Conservation (phyloP, 2,329 filamentous ascomycete species). For the Rachicladosporium sp. region DNA sequence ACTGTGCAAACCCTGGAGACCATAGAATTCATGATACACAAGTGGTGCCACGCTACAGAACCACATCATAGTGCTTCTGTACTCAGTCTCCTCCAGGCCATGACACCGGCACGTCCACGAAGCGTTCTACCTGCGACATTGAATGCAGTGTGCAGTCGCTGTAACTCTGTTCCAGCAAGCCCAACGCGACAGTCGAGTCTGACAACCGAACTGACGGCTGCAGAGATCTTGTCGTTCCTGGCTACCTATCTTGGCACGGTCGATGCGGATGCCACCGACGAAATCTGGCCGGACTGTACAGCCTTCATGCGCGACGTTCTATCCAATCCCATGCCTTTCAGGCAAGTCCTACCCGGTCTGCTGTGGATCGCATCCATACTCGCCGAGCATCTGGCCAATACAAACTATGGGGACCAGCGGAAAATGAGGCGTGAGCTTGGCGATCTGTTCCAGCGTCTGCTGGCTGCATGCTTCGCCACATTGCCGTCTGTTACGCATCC, state of each 20-base stretch:
- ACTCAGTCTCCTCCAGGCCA: conserved; percentile 75
- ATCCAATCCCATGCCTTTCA: conserved; percentile 85
- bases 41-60: conserved; percentile 54
- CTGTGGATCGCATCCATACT: conserved; percentile 82
- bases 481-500: conserved; percentile 6
- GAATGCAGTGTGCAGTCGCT: conserved; percentile 90
- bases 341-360: conserved; percentile 74
- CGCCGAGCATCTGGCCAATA: conserved; percentile 93
- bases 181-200: conserved; percentile 72
- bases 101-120: conserved; percentile 82
- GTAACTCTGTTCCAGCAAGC: conserved; percentile 70
- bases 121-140: conserved; percentile 89
- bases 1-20: conserved; percentile 86
- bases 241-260: conserved; percentile 81
- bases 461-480: conserved; percentile 86
- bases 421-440: conserved; percentile 85
- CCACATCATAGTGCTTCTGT: conserved; percentile 40
- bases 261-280: conserved; percentile 94
- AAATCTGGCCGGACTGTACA: conserved; percentile 94
- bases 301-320: conserved; percentile 81
- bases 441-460: conserved; percentile 78
- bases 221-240: conserved; percentile 75
- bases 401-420: conserved; percentile 86
- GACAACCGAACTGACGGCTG: conserved; percentile 71
- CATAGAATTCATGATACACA: conserved; percentile 75